Base-by-base conservation (phyloP, 768 basidiomycete genomes). In the Tulasnella sp. region DNA sequence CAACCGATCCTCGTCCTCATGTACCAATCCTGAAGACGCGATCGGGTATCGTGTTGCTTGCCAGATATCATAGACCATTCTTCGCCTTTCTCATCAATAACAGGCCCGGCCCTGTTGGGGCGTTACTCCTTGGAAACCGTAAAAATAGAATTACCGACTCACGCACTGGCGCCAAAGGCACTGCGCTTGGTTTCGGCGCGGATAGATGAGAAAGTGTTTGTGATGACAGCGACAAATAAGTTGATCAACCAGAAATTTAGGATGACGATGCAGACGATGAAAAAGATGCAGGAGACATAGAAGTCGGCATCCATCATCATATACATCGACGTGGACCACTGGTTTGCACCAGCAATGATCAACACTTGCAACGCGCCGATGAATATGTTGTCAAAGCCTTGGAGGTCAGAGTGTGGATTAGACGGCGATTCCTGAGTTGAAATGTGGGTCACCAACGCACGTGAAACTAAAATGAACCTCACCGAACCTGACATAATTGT, bases 171-270 rank as follows among this genome's bases (percentile, higher is more conserved):
- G 34, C 90, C 91, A 67, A 97, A 98, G 0, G 93, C 94, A 67
- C 87, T 91, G 67, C 84, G 85, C 67, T 82, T 79, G 2, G 93
- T 96, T 64, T 89, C 83, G 3, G 80, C 76, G 34, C 89, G 75
- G 59, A 96, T 96, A 14, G 85, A 86, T 15, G 81, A 80, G 67
- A 98, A 98, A 0, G 88, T 87, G 65, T 90, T 86, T 27, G 90
- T 89, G 61, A 94, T 93, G n/a, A 96, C 91, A 15, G 93, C 92
- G 56, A 96, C 88, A 66, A 93, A 86, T 41, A 96, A 69, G 67
- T 92, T 91, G 74, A 93, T 83, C 58, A 94, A 74, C 88, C 88
- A 90, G 67, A 96, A 89, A 68, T 97, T 94, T 63, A 97, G 75
- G 21, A 96, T 77, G 62, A 98, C 71, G 59, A 97, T 73, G 54